Evolutionary conservation across 306 rosid species (phyloP).

Genomic region (Quercus mongolica): DNA sequence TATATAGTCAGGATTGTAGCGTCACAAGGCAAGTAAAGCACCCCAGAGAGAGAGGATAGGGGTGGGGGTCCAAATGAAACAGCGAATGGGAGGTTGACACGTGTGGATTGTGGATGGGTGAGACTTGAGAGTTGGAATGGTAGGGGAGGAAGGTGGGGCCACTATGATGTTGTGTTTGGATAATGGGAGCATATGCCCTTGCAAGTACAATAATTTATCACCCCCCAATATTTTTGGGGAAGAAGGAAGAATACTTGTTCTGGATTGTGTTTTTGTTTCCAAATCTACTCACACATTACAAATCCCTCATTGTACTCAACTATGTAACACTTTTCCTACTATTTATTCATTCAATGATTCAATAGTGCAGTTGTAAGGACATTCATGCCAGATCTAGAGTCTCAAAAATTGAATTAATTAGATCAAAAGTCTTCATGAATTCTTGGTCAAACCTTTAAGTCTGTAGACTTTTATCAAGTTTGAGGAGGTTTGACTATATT

Average conservation of each 20-base stretch:
- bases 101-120: neutral
- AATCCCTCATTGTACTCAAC: too few relatives aligned
- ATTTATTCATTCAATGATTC: too few relatives aligned
- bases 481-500: too few relatives aligned
- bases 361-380: too few relatives aligned
- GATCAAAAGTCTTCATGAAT: too few relatives aligned
- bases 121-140: too few relatives aligned
- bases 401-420: too few relatives aligned
- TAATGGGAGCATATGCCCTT: neutral
- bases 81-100: neutral
- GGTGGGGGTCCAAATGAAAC: neutral
- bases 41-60: neutral
- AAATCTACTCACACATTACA: too few relatives aligned
- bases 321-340: too few relatives aligned
- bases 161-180: neutral
- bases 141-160: neutral
- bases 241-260: neutral
- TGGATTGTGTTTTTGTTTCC: neutral
- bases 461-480: too few relatives aligned
- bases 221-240: neutral
- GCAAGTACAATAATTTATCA: neutral
- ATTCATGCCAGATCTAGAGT: too few relatives aligned
- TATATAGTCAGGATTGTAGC: neutral
- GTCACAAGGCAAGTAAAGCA: constrained; percentile 15
- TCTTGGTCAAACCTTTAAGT: too few relatives aligned